Evolutionary conservation across 225 moss, liverwort and hornwort species (phyloP), one percentile per base, ranked within the genome.

Genomic region (Climacium dendroides): DNA sequence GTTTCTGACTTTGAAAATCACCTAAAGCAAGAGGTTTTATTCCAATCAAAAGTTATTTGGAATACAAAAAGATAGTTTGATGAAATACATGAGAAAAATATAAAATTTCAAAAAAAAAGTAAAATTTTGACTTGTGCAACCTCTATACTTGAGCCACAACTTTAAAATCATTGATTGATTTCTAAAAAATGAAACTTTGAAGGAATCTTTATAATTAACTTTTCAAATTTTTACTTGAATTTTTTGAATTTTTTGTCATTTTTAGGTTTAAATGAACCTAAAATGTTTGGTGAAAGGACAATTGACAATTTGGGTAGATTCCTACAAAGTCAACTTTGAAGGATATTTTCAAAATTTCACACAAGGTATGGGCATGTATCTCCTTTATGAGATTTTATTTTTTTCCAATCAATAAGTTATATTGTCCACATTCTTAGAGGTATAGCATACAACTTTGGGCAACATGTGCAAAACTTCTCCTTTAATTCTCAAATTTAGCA

Each of bases 11-110:
- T 30, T 66, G 10, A 20, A 66, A 66, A 19, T 66, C n/a, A n/a
- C 1, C 11, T 11, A 20, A n/a, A 20, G 3, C 1, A 5, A 0
- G n/a, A n/a, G 4, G 0, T 2, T 35, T 35, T 65, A 5, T 65
- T 35, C 10, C 35, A 9, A 18, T 18, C 1, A 64, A 32, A 30
- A 32, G 8, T 14, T 10, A 19, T 65, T 35, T 35, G 10, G 3
- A 19, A 13, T 60, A 13, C 0, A 11, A 3, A n/a, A n/a, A 35
- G 19, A 35, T n/a, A 32, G 30, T 17, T 32, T 66, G 2, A 66
- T 5, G 11, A n/a, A 66, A 1, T n/a, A 20, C 6, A 65, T 62
- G 32, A 62, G 16, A 15, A 32, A 15, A 62, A 32, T 30, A 35
- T 65, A 1, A 65, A 35, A 34, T 65, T 63, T 32, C 0, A 35